Evolutionary conservation across 345 rosid species (phyloP), one percentile per base, ranked within the genome.

Genomic region (Populus pruinosa): DNA sequence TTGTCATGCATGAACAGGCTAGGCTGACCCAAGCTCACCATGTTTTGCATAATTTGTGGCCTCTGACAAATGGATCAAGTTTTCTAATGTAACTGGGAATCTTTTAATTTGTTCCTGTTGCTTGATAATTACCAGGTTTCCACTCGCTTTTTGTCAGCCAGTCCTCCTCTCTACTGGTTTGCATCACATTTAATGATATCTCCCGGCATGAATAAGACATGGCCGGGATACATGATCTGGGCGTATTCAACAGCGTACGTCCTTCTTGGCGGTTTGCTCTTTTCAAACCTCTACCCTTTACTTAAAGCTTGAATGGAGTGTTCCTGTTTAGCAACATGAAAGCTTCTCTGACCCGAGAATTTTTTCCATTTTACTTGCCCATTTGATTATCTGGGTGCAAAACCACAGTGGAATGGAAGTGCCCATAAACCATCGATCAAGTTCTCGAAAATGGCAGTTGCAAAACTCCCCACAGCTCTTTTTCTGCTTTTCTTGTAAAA

Each of bases 1-100:
- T 93, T 67, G 80, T 93, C 82, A 91, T 92, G 98, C 97, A 95
- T 73, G 98, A 92, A 64, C 98, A 93, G 98, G 99, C 91, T 44
- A 84, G 84, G 33, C 70, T 72, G 47, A 67, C 77, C 69, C 10
- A 11, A 67, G 8, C 38, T 44, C 36, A 20, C 43, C 68, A n/a
- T 50, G n/a, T 67, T 35, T 20, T 2, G 36, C 53, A 53, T 23
- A n/a, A 56, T 71, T 5, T 18, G 72, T 68, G 21, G 72, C 39
- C 39, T n/a, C 63, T 4, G n/a, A 36, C 73, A 67, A 14, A 43
- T 68, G 9, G 61, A 73, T 70, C 78, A 61, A 1, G 20, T 69
- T 41, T 59, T 71, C 4, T 6, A 3, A 23, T 9, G 1, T 13
- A 31, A 18, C 73, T 66, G 35, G 41, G 44, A 29, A 29, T 69